These are phyloP conservation scores for Candida krabiensis DNA, from an alignment of 805 yeast genomes.

Conservation along the genomic window DNA sequence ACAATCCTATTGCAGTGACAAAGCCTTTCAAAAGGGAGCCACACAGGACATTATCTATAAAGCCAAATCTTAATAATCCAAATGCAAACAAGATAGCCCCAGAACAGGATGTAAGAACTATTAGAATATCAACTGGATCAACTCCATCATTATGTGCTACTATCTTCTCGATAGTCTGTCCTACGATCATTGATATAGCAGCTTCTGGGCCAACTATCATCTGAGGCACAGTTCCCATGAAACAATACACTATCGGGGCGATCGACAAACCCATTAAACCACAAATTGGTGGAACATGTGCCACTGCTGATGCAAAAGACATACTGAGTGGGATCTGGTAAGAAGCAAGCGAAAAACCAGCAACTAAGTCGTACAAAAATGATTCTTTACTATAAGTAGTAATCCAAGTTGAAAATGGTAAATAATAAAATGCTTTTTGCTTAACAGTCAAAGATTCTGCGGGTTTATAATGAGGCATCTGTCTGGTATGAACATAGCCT, in stretches of 20 bases:
- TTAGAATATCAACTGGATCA: slow-evolving; percentile 56
- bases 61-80: slow-evolving; percentile 85
- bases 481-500: slow-evolving; percentile 7
- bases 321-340: slow-evolving; percentile 87
- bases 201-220: slow-evolving; percentile 94
- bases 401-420: slow-evolving; percentile 72
- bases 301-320: slow-evolving; percentile 79
- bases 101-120: slow-evolving; percentile 68
- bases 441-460: slow-evolving; percentile 7
- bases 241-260: slow-evolving; percentile 74
- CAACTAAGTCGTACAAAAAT: slow-evolving; percentile 63
- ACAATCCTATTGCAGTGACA: slow-evolving; percentile 79
- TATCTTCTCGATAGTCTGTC: slow-evolving; percentile 69
- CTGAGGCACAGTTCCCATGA: slow-evolving; percentile 84
- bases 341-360: slow-evolving; percentile 86
- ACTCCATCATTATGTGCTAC: slow-evolving; percentile 42
- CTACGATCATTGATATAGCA: slow-evolving; percentile 79
- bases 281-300: slow-evolving; percentile 77
- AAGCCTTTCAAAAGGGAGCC: slow-evolving; percentile 79
- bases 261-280: slow-evolving; percentile 76
- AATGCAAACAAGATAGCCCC: slow-evolving; percentile 72
- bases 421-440: slow-evolving; percentile 53
- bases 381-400: slow-evolving; percentile 42
- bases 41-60: slow-evolving; percentile 75
- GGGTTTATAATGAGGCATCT: slow-evolving; percentile 1